Evolutionary conservation across 2,329 filamentous ascomycete genomes (phyloP), one percentile per base, ranked within the genome.

Genomic region (Teratosphaeria destructans): DNA sequence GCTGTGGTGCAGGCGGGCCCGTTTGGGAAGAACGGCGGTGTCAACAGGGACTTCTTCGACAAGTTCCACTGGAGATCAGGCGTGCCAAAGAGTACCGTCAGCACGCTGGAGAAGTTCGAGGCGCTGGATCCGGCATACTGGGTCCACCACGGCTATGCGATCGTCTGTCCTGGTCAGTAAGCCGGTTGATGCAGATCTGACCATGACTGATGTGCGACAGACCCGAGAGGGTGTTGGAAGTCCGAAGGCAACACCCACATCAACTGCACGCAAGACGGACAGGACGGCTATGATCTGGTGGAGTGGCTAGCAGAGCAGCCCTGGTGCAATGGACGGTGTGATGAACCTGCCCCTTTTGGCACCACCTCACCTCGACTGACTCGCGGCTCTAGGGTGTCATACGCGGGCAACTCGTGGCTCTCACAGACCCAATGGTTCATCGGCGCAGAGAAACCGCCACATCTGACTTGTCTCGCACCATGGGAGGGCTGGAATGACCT

Each of bases 401-500:
- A 49, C 23, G n/a, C 74, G 0, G 78, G 78, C 0, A 79, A 79
- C 59, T 77, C 74, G 0, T 70, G 71, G 5, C 70, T 79, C 7
- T 76, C 75, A 0, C 76, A 72, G 43, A 68, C 71, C 0, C 76
- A 79, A 59, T 70, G 66, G 67, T 74, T 75, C 55, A 72, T 78
- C 12, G 77, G 76, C 0, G 68, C 75, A 0, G 65, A 73, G 52
- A 67, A 72, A 19, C 77, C 78, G 8, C 77, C 77, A 0, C 71
- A 69, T 12, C 68, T 79, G 5, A 70, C 71, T n/a, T 71, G 72
- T 0, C 77, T 80, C 39, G 77, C 76, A 0, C 80, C 70, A 53
- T 78, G 77, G 77, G 79, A 81, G 64, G 78, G 76, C 11, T 74
- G 68, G 47, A 73, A 72, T 0, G 79, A 81, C 61, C 63, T 79